Evolutionary conservation across 2,329 filamentous ascomycete genomes (phyloP).

Genomic region (Hypoxylon sp.): DNA sequence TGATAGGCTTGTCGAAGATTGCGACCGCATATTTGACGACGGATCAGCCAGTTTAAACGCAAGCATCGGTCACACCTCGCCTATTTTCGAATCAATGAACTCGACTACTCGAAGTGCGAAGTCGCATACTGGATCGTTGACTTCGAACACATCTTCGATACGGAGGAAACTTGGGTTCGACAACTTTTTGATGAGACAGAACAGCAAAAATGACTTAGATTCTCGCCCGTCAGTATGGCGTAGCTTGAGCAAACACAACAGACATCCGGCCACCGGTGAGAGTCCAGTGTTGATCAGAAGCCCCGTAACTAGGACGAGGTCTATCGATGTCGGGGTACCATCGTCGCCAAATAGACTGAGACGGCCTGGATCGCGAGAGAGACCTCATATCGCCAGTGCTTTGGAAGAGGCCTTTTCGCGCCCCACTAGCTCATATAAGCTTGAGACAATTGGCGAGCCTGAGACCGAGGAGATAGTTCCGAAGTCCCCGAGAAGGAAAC

Average conservation of each 20-base stretch:
- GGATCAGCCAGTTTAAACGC: slow-evolving; percentile 54
- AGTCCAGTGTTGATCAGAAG: slow-evolving; percentile 75
- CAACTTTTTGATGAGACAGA: slow-evolving; percentile 81
- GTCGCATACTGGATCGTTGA: slow-evolving; percentile 79
- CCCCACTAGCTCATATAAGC: slow-evolving; percentile 70
- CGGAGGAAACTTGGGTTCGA: slow-evolving; percentile 88
- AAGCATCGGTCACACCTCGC: slow-evolving; percentile 59
- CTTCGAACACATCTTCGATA: slow-evolving; percentile 88
- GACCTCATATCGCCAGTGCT: slow-evolving; percentile 72
- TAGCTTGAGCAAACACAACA: slow-evolving; percentile 86
- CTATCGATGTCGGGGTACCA: slow-evolving; percentile 77
- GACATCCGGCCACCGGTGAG: slow-evolving; percentile 72
- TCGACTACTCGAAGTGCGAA: slow-evolving; percentile 72
- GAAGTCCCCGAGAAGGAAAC: slow-evolving; percentile 77
- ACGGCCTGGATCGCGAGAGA: slow-evolving; percentile 70
- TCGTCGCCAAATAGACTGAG: slow-evolving; percentile 65
- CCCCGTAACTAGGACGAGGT: slow-evolving; percentile 78
- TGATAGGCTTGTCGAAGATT: slow-evolving; percentile 90
- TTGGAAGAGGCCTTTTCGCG: slow-evolving; percentile 70
- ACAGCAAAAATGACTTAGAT: slow-evolving; percentile 80
- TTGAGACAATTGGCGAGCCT: slow-evolving; percentile 74
- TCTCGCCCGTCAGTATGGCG: slow-evolving; percentile 85
- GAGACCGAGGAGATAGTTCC: slow-evolving; percentile 59
- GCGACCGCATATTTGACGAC: slow-evolving; percentile 88
- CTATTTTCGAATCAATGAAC: slow-evolving; percentile 71